Evolutionary conservation across 1,284 basidiomycete species (phyloP).

Genomic region (Neotropicomus parvogracilis): DNA sequence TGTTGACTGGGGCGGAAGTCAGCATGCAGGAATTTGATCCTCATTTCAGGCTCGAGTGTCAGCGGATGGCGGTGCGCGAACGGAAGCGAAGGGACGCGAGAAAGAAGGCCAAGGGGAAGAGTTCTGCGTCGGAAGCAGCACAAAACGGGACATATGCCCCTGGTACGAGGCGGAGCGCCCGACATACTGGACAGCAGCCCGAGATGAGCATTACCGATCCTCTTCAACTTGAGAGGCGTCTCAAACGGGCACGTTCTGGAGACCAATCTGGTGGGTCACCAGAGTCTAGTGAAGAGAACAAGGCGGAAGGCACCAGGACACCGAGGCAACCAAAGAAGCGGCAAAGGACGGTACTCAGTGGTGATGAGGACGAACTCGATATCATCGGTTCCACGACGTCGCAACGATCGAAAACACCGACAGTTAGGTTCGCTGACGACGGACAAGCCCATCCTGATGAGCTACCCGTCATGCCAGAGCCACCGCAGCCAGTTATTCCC

Average conservation of each 20-base stretch:
- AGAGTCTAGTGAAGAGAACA: slow-evolving; percentile 51
- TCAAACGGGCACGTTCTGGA: slow-evolving; percentile 69
- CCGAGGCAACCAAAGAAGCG: slow-evolving; percentile 51
- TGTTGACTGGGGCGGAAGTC: slow-evolving; percentile 85
- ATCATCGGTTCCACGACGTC: slow-evolving; percentile 36
- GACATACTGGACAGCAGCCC: slow-evolving; percentile 67
- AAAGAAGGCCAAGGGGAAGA: slow-evolving; percentile 45
- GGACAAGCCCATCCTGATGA: slow-evolving; percentile 16
- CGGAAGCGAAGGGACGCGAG: slow-evolving; percentile 62
- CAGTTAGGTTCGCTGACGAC: slow-evolving; percentile 45
- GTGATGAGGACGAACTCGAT: slow-evolving; percentile 48
- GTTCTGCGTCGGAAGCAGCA: slow-evolving; percentile 23
- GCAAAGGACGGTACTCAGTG: slow-evolving; percentile 44
- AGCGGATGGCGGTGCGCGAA: slow-evolving; percentile 83
- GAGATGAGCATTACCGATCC: slow-evolving; percentile 72
- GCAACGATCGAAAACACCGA: slow-evolving; percentile 30
- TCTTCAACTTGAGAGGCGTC: slow-evolving; percentile 61
- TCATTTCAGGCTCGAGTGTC: slow-evolving; percentile 80
- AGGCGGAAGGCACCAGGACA: slow-evolving; percentile 18
- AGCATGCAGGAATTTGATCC: slow-evolving; percentile 89
- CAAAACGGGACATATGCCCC: slow-evolving; percentile 35
- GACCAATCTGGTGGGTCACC: slow-evolving; percentile 53
- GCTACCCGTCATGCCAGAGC: slow-evolving; percentile 16
- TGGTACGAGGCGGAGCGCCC: slow-evolving; percentile 60
- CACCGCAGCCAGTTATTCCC: not conserved